Conservation (phyloP, 2,329 filamentous ascomycete genomes). For the Exophiala oligosperma region DNA sequence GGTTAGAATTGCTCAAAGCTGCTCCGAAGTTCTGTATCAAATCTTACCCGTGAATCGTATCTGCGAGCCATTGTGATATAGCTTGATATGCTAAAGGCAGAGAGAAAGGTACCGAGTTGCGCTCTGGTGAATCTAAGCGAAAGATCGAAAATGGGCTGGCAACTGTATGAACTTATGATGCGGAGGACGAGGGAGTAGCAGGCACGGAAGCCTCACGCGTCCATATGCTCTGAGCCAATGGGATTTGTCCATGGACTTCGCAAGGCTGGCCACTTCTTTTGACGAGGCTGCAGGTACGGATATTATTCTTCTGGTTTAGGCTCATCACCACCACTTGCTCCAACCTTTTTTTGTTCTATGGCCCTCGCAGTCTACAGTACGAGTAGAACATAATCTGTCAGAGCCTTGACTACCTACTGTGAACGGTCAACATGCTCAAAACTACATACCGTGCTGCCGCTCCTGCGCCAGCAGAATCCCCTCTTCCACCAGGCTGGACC, state of each 20-base stretch:
- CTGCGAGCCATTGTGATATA: conserved; percentile 77
- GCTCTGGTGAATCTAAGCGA: neutral
- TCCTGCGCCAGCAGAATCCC: conserved; percentile 36
- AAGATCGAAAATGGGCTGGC: neutral
- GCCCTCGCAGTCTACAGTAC: no score
- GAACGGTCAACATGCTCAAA: conserved; percentile 63
- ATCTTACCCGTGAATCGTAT: conserved; percentile 90
- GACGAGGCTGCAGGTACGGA: neutral
- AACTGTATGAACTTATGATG: neutral
- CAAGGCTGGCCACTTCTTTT: neutral
- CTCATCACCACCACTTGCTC: neutral
- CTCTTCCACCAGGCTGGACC: conserved; percentile 82
- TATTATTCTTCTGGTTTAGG: neutral
- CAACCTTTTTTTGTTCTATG: neutral
- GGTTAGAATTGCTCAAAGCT: conserved; percentile 27
- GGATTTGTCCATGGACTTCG: neutral
- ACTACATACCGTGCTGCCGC: conserved; percentile 69
- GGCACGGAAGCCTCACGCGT: neutral
- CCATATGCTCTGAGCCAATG: neutral
- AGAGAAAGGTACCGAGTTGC: no score
- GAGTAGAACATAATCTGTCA: neutral
- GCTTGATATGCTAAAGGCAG: neutral
- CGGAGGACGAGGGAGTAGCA: neutral
- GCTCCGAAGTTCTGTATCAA: conserved; percentile 3
- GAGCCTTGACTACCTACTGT: neutral